Conservation (phyloP, 306 rosid genomes). For the Trifolium fragiferum region DNA sequence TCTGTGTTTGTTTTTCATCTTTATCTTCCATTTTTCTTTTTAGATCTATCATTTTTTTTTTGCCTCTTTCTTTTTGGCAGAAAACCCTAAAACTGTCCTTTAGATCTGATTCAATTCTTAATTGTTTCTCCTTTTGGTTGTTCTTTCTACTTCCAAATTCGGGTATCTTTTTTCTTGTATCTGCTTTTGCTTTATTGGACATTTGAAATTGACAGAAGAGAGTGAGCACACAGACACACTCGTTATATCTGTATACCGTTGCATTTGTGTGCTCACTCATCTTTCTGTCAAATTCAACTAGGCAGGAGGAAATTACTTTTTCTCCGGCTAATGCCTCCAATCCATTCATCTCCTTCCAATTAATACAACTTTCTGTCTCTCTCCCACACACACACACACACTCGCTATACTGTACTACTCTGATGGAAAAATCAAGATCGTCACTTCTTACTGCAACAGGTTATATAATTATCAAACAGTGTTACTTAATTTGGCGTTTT, state of each 20-base stretch:
- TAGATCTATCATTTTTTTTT: too few relatives aligned
- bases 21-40: not conserved
- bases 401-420: too few relatives aligned
- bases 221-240: conserved; percentile 96
- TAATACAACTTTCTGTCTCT: not conserved
- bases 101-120: conserved; percentile 45
- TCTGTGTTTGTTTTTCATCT: not conserved
- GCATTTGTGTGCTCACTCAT: conserved; percentile 93
- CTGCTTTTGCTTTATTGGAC: conserved; percentile 42
- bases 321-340: conserved; percentile 31
- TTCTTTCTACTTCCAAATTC: conserved; percentile 7
- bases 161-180: conserved; percentile 9
- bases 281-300: conserved; percentile 79
- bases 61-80: not conserved
- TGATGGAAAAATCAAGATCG: not conserved
- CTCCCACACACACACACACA: too few relatives aligned
- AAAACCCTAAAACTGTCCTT: conserved; percentile 30
- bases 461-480: conserved; percentile 43
- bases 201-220: conserved; percentile 99
- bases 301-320: conserved; percentile 27
- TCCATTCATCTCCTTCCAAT: not conserved
- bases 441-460: conserved; percentile 27
- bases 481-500: conserved; percentile 25
- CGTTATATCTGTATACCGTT: conserved; percentile 58
- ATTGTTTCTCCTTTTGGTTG: not conserved